These are phyloP conservation scores for Exsudoporus floridanus DNA, from an alignment of 1,284 basidiomycete species.

Conservation along the genomic window DNA sequence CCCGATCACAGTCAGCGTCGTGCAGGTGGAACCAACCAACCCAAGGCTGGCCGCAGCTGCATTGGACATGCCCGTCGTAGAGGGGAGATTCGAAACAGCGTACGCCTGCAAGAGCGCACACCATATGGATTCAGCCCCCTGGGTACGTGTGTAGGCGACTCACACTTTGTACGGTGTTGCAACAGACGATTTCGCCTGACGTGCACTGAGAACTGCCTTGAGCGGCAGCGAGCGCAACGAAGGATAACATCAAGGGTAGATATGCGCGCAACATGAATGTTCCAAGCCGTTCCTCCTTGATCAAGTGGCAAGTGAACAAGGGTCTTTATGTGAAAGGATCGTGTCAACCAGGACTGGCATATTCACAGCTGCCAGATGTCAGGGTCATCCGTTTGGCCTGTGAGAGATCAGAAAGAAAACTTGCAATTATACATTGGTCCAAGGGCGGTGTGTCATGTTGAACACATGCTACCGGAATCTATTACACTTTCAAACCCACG, in stretches of 20 bases:
- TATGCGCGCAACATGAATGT: conserved; percentile 6
- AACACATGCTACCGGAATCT: not conserved
- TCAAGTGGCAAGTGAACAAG: not conserved
- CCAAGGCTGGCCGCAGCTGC: conserved; percentile 10
- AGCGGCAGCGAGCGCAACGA: conserved; percentile 4
- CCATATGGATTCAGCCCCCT: not conserved
- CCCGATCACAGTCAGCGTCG: conserved; percentile 17
- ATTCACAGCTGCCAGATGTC: not conserved
- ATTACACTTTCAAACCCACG: not conserved
- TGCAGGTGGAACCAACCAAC: conserved; percentile 15
- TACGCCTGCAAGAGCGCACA: conserved; percentile 4
- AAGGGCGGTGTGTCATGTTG: not conserved
- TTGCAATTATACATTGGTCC: not conserved
- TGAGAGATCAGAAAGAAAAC: not conserved
- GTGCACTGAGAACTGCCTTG: conserved; percentile 9
- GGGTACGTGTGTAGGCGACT: not conserved
- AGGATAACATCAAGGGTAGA: conserved; percentile 4
- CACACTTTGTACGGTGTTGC: conserved; percentile 9
- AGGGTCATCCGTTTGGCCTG: not conserved
- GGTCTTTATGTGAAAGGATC: not conserved
- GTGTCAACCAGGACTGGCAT: not conserved
- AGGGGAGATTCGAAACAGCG: conserved; percentile 1
- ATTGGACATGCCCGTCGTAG: conserved; percentile 6
- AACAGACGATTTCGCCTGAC: conserved; percentile 15
- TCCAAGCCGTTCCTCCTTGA: not conserved